Conservation (phyloP, 441 rosid species). For the Biscutella laevigata region DNA sequence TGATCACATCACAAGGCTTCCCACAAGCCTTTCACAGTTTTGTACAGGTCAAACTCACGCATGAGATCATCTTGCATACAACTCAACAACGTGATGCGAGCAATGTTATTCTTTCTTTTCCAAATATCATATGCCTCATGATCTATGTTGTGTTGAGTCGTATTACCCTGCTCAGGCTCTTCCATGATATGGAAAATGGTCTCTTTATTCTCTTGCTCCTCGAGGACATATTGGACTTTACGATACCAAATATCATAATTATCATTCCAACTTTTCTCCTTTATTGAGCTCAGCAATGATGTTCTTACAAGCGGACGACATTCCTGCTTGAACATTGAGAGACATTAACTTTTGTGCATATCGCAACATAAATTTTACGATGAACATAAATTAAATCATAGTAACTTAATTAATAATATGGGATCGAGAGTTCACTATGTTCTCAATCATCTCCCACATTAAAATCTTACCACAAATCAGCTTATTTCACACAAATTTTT, state of each 20-base stretch:
- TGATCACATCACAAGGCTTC: background rate
- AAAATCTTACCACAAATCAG: background rate
- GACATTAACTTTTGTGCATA: background rate
- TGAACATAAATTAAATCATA: background rate
- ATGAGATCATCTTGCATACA: conserved; percentile 7
- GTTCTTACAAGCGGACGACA: background rate
- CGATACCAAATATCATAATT: background rate
- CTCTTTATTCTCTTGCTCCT: background rate
- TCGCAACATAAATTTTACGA: background rate
- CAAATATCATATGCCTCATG: background rate
- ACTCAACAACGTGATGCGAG: background rate
- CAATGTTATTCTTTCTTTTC: conserved; percentile 1
- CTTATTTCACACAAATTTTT: background rate
- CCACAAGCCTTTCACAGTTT: background rate
- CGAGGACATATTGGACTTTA: background rate
- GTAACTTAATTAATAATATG: background rate
- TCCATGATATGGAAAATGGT: background rate
- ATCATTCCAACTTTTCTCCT: conserved; percentile 4
- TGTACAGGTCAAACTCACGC: background rate
- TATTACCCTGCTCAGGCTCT: background rate
- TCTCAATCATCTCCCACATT: background rate
- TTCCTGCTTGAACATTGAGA: background rate
- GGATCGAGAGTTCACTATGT: background rate
- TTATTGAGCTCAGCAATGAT: background rate
- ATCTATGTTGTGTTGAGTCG: background rate